These are phyloP conservation scores for Rhytidhysteron rufulum DNA, from an alignment of 2,329 filamentous ascomycete species.

Conservation along the genomic window DNA sequence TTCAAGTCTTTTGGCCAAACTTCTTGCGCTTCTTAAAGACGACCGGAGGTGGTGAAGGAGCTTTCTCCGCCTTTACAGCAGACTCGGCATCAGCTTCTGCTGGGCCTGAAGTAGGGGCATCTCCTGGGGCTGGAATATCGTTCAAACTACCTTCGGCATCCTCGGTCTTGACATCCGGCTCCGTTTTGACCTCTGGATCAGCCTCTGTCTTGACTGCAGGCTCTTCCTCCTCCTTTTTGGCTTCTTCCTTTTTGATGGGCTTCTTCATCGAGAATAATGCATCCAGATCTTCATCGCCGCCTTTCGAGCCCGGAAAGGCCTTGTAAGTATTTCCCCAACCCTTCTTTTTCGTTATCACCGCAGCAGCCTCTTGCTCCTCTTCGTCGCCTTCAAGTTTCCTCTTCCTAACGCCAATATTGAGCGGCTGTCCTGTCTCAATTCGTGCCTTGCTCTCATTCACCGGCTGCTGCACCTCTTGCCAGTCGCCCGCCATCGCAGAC, in stretches of 20 bases:
- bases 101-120: too few species aligned
- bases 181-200: slow-evolving; percentile 21
- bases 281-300: slow-evolving; percentile 57
- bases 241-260: slow-evolving; percentile 12
- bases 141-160: slow-evolving; percentile 17
- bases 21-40: slow-evolving; percentile 79
- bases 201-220: slow-evolving; percentile 11
- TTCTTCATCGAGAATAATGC: slow-evolving; percentile 45
- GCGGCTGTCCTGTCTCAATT: slow-evolving; percentile 39
- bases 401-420: slow-evolving; percentile 59
- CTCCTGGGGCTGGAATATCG: slow-evolving; percentile 24
- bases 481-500: slow-evolving; percentile 85
- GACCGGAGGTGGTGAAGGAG: slow-evolving; percentile 42
- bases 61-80: slow-evolving; percentile 16
- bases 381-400: slow-evolving; percentile 59
- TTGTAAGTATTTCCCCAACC: slow-evolving; percentile 47
- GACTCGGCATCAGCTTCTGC: slow-evolving; percentile 15
- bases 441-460: slow-evolving; percentile 42
- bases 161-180: slow-evolving; percentile 43
- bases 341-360: slow-evolving; percentile 37
- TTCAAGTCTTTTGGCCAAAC: too few species aligned
- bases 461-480: slow-evolving; percentile 63
- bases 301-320: slow-evolving; percentile 41
- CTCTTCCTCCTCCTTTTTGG: slow-evolving; percentile 12
- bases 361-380: slow-evolving; percentile 56